These are phyloP conservation scores for Phylloporus sp. DNA, from an alignment of 1,284 basidiomycete species.

Conservation along the genomic window DNA sequence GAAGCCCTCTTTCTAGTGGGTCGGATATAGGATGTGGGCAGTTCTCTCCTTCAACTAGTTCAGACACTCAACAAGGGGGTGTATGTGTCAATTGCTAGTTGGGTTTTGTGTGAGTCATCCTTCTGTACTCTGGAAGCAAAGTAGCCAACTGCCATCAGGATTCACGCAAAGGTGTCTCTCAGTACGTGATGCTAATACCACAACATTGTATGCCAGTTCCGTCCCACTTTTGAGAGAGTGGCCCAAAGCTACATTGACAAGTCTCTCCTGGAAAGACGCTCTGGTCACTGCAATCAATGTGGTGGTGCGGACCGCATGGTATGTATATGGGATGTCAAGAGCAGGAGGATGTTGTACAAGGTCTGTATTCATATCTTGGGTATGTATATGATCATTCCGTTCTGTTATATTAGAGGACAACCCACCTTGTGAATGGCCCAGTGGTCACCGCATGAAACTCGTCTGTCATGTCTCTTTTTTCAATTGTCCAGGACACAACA, in stretches of 20 bases:
- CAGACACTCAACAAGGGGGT: background rate
- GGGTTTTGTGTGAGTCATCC: background rate
- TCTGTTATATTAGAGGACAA: no score
- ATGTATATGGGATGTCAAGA: slow-evolving; percentile 94
- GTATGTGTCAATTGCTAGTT: background rate
- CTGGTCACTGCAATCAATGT: no score
- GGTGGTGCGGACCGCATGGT: slow-evolving; percentile 86
- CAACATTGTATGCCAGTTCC: no score
- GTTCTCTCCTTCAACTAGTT: background rate
- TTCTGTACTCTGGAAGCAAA: background rate
- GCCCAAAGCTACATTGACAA: no score
- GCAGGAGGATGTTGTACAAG: slow-evolving; percentile 85
- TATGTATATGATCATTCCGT: no score
- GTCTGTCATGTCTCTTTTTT: slow-evolving; percentile 97
- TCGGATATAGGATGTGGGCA: background rate
- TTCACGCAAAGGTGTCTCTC: no score
- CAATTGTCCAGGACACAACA: slow-evolving; percentile 94
- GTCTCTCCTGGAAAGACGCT: no score
- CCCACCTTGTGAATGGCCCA: slow-evolving; percentile 92
- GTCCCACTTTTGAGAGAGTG: no score
- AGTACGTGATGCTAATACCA: no score
- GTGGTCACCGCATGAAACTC: slow-evolving; percentile 89
- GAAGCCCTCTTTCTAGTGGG: background rate
- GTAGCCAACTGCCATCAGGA: no score
- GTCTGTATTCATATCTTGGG: no score